These are phyloP conservation scores for Trichoderma sp. DNA, from an alignment of 2,329 filamentous ascomycete species.

Conservation along the genomic window DNA sequence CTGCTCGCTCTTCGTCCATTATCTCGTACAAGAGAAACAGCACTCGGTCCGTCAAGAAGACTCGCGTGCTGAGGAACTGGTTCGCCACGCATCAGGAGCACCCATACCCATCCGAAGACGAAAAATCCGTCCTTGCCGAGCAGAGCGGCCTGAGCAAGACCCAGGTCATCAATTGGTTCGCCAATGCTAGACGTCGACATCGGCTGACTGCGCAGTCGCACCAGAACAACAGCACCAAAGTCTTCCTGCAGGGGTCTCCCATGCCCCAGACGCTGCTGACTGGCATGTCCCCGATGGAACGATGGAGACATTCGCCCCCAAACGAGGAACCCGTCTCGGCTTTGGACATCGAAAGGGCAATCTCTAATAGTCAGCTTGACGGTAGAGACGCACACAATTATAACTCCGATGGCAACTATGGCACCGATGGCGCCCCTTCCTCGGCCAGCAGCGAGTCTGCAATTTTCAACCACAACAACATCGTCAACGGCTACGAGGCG, in stretches of 20 bases:
- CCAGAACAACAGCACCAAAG: constrained; percentile 30
- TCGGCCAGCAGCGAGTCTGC: constrained; percentile 37
- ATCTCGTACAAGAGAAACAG: constrained; percentile 38
- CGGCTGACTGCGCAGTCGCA: constrained; percentile 39
- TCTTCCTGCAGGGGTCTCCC: constrained; percentile 45
- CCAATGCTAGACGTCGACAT: constrained; percentile 52
- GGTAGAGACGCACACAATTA: background rate
- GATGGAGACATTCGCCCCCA: constrained; percentile 46
- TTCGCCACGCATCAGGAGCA: constrained; percentile 47
- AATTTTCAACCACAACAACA: constrained; percentile 26
- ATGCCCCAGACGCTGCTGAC: constrained; percentile 41
- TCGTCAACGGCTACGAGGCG: constrained; percentile 27
- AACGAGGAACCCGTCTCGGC: constrained; percentile 47
- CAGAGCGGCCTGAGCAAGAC: constrained; percentile 49
- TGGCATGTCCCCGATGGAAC: constrained; percentile 49
- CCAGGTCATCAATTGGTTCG: constrained; percentile 53
- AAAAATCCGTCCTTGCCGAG: constrained; percentile 43
- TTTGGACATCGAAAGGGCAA: constrained; percentile 42
- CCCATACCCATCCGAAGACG: constrained; percentile 51
- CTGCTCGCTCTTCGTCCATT: constrained; percentile 24
- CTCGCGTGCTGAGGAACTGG: constrained; percentile 49
- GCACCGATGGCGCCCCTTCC: constrained; percentile 36
- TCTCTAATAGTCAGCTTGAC: background rate
- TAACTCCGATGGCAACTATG: constrained; percentile 12
- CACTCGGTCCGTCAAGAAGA: constrained; percentile 48